These are phyloP conservation scores for Mycena polygramma DNA, from an alignment of 768 basidiomycete species.

Conservation along the genomic window DNA sequence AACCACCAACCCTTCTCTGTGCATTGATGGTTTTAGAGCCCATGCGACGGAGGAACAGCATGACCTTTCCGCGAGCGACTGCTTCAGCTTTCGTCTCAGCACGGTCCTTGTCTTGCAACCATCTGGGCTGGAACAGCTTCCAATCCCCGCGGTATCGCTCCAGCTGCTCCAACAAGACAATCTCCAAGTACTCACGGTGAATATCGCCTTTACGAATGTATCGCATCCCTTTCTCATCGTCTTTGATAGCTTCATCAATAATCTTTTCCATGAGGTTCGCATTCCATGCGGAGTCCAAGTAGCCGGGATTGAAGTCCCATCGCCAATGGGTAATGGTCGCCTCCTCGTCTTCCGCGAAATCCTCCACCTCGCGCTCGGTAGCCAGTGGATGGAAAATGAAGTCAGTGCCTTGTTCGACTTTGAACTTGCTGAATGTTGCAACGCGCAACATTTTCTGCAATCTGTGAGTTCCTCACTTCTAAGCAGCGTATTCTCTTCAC, in stretches of 20 bases:
- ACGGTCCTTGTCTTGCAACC: neutral
- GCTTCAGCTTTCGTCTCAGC: conserved; percentile 12
- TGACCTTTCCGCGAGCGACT: neutral
- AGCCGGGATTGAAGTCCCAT: conserved; percentile 16
- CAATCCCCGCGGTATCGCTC: neutral
- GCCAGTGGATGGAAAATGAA: too few relatives aligned
- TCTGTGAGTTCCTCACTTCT: too few relatives aligned
- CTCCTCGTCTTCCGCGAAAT: too few relatives aligned
- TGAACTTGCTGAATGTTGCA: too few relatives aligned
- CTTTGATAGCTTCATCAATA: neutral
- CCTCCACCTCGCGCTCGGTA: too few relatives aligned
- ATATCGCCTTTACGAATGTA: neutral
- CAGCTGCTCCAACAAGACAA: neutral
- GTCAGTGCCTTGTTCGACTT: too few relatives aligned
- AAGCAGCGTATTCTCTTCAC: too few relatives aligned
- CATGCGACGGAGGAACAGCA: too few relatives aligned
- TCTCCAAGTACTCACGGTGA: conserved; percentile 3
- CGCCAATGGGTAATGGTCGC: neutral
- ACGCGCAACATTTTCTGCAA: too few relatives aligned
- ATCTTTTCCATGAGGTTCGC: neutral
- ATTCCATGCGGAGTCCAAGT: conserved; percentile 2
- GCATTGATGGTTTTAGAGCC: neutral
- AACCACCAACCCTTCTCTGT: neutral
- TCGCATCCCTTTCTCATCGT: neutral
- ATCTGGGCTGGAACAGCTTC: conserved; percentile 1